Base-by-base conservation (phyloP, 805 yeast species). In the Wickerhamiella allomyrinae region DNA sequence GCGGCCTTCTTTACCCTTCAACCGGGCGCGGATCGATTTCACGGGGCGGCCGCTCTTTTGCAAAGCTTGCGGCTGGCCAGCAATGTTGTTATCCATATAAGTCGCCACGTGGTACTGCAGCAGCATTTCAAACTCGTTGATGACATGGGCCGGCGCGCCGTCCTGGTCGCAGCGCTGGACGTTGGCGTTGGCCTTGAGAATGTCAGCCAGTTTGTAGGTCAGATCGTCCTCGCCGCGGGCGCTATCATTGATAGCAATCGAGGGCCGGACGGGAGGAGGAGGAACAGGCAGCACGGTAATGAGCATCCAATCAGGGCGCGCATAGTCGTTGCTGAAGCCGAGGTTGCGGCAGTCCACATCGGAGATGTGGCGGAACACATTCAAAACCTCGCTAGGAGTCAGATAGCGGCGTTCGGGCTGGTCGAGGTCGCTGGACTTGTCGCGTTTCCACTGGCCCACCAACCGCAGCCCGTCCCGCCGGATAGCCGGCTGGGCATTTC, bases 1-100 rank as follows among this genome's bases (percentile, higher is more conserved):
- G 69, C 98, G 87, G 47, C 99, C 98, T 68, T 91, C 99, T 57
- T 91, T 91, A 69, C 99, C 98, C 79, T 91, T 91, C 55, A 91
- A 72, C 69, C 99, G 87, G n/a, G 99, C 97, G 67, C 99, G 79
- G 55, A 91, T 91, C 36, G 96, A 85, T 62, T 91, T 91, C 52
- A 91, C 93, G 2, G 99, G 98, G 65, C 99, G 81, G 45, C 99
- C 99, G 44, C 96, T 84, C 64, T 91, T 91, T 60, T 91, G 99
- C 48, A 91, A 72, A 25, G 99, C 98, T 63, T 89, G 98, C 0
- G 98, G 99, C 67, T 91, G 98, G 49, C 99, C 98, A 11, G 98
- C 98, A 63, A 91, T 91, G 66, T 91, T 97, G 61, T 91, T 91
- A 66, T 91, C 98, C 99, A 91, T 91, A 60, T 91, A 91, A 0